Evolutionary conservation across 75 land plant species (phyloP).

Genomic region (Selaginella moellendorffii): DNA sequence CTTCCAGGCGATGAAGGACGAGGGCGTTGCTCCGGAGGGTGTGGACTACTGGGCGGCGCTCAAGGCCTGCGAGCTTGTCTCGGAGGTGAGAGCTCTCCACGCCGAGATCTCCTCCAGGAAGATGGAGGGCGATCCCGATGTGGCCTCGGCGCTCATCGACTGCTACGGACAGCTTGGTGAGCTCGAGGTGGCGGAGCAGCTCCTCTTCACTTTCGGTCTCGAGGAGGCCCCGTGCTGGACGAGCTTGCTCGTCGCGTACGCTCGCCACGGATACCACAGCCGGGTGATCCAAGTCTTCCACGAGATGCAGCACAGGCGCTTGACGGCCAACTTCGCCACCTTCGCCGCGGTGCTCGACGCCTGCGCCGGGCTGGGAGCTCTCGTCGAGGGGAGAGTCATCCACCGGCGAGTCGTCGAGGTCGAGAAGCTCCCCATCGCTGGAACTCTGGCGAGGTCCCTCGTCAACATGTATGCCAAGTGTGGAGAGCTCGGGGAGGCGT

Average conservation of each 20-base stretch:
- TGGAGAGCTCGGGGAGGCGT: background rate
- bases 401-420: background rate
- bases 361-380: background rate
- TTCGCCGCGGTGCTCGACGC: slow-evolving; percentile 1
- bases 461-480: background rate
- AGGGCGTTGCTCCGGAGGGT: background rate
- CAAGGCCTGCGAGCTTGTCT: background rate
- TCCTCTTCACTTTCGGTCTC: background rate
- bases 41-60: background rate
- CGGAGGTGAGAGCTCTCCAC: background rate
- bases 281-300: background rate
- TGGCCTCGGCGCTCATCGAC: background rate
- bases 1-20: background rate
- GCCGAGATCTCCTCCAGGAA: background rate
- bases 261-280: background rate
- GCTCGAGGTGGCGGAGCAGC: background rate
- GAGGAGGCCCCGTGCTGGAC: background rate
- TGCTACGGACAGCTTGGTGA: background rate
- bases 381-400: background rate
- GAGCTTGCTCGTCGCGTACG: background rate
- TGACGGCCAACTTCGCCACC: background rate
- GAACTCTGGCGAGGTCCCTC: background rate
- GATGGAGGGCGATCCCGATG: background rate
- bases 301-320: background rate
- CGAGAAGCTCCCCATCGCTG: background rate